Evolutionary conservation across 2,329 filamentous ascomycete species (phyloP).

Genomic region (Pseudogymnoascus sp.): DNA sequence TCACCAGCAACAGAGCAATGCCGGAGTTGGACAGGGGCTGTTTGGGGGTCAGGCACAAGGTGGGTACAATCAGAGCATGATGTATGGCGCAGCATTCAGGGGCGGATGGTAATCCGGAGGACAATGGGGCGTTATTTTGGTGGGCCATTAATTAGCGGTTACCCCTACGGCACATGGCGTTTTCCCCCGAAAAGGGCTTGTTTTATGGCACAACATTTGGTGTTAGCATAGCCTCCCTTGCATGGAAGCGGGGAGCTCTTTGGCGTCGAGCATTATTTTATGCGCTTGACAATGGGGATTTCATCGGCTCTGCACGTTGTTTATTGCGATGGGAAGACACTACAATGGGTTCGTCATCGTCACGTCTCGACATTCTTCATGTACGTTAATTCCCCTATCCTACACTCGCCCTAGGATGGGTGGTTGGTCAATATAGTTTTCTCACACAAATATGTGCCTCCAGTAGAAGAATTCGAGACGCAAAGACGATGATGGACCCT

Average conservation of each 20-base stretch:
- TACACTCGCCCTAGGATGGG: constrained; percentile 23
- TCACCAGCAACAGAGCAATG: constrained; percentile 73
- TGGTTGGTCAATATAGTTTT: constrained; percentile 43
- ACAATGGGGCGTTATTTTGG: constrained; percentile 20
- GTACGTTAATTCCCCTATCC: constrained; percentile 51
- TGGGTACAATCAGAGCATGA: constrained; percentile 85
- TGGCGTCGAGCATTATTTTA: constrained; percentile 24
- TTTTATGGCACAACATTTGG: constrained; percentile 27
- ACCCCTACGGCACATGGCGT: constrained; percentile 6
- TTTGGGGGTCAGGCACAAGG: constrained; percentile 85
- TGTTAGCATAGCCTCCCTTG: constrained; percentile 37
- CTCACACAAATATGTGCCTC: constrained; percentile 32
- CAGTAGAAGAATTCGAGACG: constrained; percentile 25
- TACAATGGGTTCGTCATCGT: constrained; percentile 57
- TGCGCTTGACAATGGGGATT: constrained; percentile 18
- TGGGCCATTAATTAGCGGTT: constrained; percentile 10
- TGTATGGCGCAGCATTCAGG: constrained; percentile 66
- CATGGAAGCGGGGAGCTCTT: constrained; percentile 28
- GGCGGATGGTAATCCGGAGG: constrained; percentile 47
- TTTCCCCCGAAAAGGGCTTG: constrained; percentile 22
- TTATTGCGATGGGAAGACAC: constrained; percentile 17
- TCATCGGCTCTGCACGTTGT: constrained; percentile 17
- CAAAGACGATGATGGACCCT: constrained; percentile 55
- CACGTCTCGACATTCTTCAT: constrained; percentile 49
- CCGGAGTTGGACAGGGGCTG: constrained; percentile 78